Base-by-base conservation (phyloP, 208 protist species). In the Naegleria gruberi region DNA sequence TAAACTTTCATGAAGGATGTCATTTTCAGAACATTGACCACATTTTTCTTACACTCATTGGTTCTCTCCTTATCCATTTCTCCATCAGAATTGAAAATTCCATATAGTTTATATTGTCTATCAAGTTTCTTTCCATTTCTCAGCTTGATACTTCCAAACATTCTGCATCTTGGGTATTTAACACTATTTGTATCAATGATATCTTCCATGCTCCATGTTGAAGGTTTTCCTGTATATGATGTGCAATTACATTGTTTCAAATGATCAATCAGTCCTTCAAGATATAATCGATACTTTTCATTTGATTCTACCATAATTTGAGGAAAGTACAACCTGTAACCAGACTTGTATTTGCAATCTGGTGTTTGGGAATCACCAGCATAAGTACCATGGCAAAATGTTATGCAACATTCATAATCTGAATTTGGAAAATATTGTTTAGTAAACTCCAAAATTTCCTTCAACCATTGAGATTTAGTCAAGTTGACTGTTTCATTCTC, bases 291-390 rank as follows among this genome's bases (percentile, higher is more conserved):
- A 65, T 30, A 65, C 30, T 65, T 23, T 19, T 55, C 43, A 37
- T 87, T 19, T 37, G 6, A 8, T 30, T 87, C 8, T 8, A 87
- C 83, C n/a, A n/a, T 6, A 41, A 87, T 55, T 2, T 6, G 0
- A 30, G 43, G 30, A 34, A 41, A 87, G 37, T 87, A 55, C 0
- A 87, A 19, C 55, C 83, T 87, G 12, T 23, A 87, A 40, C 83
- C 83, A 41, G 83, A 87, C n/a, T 87, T 87, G 83, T 41, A 55
- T 87, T 41, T 55, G 12, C 51, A 65, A 19, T 65, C 51, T 65
- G 51, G 51, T 3, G 51, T 65, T 19, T 10, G 15, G 2, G 51
- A 30, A 19, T 65, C 51, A 65, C 19, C 15, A 30, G 51, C 51
- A 65, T 65, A 65, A 65, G 51, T 10, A 30, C 51, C 51, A 65